These are phyloP conservation scores for Tuber magnatum DNA, from an alignment of 495 filamentous ascomycete genomes.

Conservation along the genomic window DNA sequence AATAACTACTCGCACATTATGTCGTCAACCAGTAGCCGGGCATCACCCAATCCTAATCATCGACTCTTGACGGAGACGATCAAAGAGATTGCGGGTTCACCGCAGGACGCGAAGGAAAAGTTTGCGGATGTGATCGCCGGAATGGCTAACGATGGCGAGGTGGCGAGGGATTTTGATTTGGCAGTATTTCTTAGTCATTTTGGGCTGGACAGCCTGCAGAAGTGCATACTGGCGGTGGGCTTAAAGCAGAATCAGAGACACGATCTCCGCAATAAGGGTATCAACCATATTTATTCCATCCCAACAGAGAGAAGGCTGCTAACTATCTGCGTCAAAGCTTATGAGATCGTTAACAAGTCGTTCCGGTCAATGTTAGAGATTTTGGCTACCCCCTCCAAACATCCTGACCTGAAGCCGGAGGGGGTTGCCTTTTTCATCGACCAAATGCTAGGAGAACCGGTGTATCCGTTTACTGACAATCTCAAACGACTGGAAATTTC, in stretches of 20 bases:
- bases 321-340: slow-evolving; percentile 26
- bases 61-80: slow-evolving; percentile 75
- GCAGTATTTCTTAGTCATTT: slow-evolving; percentile 90
- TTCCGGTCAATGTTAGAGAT: slow-evolving; percentile 40
- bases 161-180: slow-evolving; percentile 90
- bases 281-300: slow-evolving; percentile 24
- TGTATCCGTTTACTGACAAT: slow-evolving; percentile 37
- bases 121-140: slow-evolving; percentile 89
- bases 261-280: slow-evolving; percentile 86
- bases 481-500: slow-evolving; percentile 33
- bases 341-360: slow-evolving; percentile 36
- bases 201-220: slow-evolving; percentile 76
- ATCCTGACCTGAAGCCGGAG: slow-evolving; percentile 44
- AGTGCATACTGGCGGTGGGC: slow-evolving; percentile 79
- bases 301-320: slow-evolving; percentile 18
- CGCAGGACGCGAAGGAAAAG: slow-evolving; percentile 71
- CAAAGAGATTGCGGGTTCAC: slow-evolving; percentile 61
- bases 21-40: slow-evolving; percentile 33
- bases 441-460: slow-evolving; percentile 36
- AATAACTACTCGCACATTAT: slow-evolving; percentile 37
- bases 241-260: slow-evolving; percentile 70
- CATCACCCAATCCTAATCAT: slow-evolving; percentile 27
- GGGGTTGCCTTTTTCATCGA: slow-evolving; percentile 59
- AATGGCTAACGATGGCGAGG: slow-evolving; percentile 63
- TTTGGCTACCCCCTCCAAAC: slow-evolving; percentile 58